phyloP scores from a whole-genome alignment of 371 early-diverging fungal species.

The Fennellomyces sp. region DNA sequence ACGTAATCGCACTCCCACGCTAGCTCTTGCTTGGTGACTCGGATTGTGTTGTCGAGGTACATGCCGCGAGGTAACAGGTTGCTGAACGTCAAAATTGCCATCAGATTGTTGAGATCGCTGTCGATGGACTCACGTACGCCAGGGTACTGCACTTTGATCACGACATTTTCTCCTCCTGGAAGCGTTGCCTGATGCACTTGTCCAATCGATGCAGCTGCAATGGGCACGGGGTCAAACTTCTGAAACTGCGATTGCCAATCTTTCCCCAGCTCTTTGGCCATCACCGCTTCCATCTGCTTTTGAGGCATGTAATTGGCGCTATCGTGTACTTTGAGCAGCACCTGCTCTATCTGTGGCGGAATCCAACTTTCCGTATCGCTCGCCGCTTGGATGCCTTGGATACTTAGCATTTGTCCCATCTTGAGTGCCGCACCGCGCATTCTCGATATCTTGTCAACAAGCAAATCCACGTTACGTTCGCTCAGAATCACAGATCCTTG shows the following conservation, averaged over 20 bases:
- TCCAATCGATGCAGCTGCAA: constrained; percentile 97
- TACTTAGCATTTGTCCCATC: constrained; percentile 96
- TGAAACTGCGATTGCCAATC: constrained; percentile 78
- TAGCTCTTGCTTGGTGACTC: constrained; percentile 89
- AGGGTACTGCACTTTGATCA: constrained; percentile 97
- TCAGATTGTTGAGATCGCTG: constrained; percentile 85
- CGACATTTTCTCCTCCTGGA: constrained; percentile 61
- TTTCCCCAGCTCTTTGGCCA: constrained; percentile 74
- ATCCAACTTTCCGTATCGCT: constrained; percentile 51
- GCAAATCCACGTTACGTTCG: constrained; percentile 83
- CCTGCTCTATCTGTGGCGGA: constrained; percentile 80
- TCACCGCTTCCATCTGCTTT: constrained; percentile 79
- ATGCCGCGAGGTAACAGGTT: constrained; percentile 90
- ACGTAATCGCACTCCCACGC: constrained; percentile 94
- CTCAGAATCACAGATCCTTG: constrained; percentile 67
- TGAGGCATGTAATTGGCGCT: constrained; percentile 96
- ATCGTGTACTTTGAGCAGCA: constrained; percentile 88
- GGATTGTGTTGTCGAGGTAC: constrained; percentile 95
- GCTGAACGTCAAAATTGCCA: constrained; percentile 77
- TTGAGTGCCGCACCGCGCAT: constrained; percentile 98
- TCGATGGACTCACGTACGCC: constrained; percentile 90
- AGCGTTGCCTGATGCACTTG: constrained; percentile 89
- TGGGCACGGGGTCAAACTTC: constrained; percentile 75
- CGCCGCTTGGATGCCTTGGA: constrained; percentile 74
- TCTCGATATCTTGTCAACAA: constrained; percentile 84